Percentiles rank a stretch among this genome's conserved stretches.
Conservation (phyloP, 306 rosid species). For the Cicer bijugum region DNA sequence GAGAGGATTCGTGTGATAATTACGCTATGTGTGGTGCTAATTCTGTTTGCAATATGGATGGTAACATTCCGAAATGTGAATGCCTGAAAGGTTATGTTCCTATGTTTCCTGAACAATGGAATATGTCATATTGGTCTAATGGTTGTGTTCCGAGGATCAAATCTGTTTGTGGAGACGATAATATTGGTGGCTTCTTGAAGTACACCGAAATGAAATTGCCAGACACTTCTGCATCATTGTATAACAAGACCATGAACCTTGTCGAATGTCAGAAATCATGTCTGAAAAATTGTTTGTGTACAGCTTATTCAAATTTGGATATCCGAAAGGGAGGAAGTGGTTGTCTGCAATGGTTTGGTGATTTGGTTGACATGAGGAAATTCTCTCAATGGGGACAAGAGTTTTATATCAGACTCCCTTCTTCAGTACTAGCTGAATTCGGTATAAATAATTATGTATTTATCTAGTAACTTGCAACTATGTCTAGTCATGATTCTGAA, state of each 20-base stretch:
- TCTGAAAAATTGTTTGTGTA: slow-evolving; percentile 43
- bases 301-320: slow-evolving; percentile 43
- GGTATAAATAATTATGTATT: too few species aligned
- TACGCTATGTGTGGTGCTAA: slow-evolving; percentile 34
- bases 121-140: slow-evolving; percentile 34
- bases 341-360: slow-evolving; percentile 46
- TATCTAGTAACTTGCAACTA: too few species aligned
- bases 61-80: slow-evolving; percentile 14
- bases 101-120: slow-evolving; percentile 31
- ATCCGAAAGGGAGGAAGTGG: slow-evolving; percentile 42
- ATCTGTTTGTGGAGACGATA: not conserved
- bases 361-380: slow-evolving; percentile 23
- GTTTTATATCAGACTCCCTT: slow-evolving; percentile 47
- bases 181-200: slow-evolving; percentile 13
- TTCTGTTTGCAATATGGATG: slow-evolving; percentile 28
- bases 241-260: slow-evolving; percentile 2
- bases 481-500: not conserved
- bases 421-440: slow-evolving; percentile 24
- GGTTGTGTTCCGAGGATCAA: slow-evolving; percentile 27
- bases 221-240: slow-evolving; percentile 45
- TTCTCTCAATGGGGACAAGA: slow-evolving; percentile 46
- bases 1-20: slow-evolving; percentile 15
- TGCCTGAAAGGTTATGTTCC: slow-evolving; percentile 42
- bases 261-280: slow-evolving; percentile 41
- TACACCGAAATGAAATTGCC: slow-evolving; percentile 39